Conservation (phyloP, 805 yeast species). For the Pichia sporocuriosa region DNA sequence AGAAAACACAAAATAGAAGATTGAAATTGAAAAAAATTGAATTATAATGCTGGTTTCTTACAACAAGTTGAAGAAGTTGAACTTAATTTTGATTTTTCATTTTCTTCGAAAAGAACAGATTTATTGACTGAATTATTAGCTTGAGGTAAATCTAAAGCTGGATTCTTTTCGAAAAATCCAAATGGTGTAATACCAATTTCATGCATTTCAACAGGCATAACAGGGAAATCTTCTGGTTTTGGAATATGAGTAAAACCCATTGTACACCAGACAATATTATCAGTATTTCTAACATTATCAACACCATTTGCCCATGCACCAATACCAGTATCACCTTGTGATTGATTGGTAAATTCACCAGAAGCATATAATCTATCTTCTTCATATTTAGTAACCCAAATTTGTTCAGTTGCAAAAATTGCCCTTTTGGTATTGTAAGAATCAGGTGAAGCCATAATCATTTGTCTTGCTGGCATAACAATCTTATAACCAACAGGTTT, state of each 20-base stretch:
- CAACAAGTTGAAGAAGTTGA: conserved; percentile 22
- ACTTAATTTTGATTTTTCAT: conserved; percentile 17
- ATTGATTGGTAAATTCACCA: conserved; percentile 83
- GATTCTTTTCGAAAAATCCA: conserved; percentile 72
- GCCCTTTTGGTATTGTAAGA: conserved; percentile 69
- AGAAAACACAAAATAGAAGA: neutral
- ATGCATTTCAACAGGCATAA: conserved; percentile 80
- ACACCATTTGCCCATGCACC: conserved; percentile 63
- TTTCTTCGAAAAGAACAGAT: conserved; percentile 36
- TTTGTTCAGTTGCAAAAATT: conserved; percentile 64
- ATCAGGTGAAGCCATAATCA: conserved; percentile 59
- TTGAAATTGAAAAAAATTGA: neutral
- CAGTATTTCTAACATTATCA: conserved; percentile 66
- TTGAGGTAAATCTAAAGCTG: conserved; percentile 73
- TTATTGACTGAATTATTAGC: conserved; percentile 63
- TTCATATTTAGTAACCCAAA: conserved; percentile 75
- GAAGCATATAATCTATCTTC: conserved; percentile 73
- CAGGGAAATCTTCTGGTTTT: conserved; percentile 82
- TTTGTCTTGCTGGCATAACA: conserved; percentile 66
- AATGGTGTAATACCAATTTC: conserved; percentile 60
- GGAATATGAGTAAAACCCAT: conserved; percentile 78
- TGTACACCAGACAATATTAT: conserved; percentile 75
- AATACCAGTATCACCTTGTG: conserved; percentile 62
- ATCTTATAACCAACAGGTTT: conserved; percentile 74
- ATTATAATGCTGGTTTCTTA: conserved; percentile 27